Evolutionary conservation across 2,329 filamentous ascomycete species (phyloP), one percentile per base, ranked within the genome.

Genomic region (Didymella sp.): DNA sequence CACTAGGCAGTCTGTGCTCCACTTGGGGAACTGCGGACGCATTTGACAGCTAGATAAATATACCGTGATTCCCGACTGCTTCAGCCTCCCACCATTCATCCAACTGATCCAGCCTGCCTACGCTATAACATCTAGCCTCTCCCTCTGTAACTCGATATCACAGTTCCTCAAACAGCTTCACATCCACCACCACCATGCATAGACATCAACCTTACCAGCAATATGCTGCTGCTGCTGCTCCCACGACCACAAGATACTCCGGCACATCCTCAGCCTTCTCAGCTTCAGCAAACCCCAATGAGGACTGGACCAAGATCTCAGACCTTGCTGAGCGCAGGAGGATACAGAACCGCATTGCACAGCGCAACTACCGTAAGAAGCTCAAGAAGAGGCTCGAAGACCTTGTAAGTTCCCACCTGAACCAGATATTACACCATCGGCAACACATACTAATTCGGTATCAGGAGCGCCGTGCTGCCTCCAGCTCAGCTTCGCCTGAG

Each of bases 231-330:
- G 69, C 75, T 56, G 68, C 74, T 66, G 60, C 76, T 59, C 63
- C 74, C 74, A 71, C 74, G 69, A 68, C 77, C 61, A 72, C 78
- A 58, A 86, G 89, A 76, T 88, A 91, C 73, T 88, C 89, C 69
- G 89, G 88, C 75, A 96, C 91, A 60, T 96, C 92, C 81, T 96
- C 92, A 79, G 94, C 94, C 68, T 96, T 96, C 82, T 96, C 91
- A 79, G 90, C 89, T 70, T 96, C 92, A 63, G 94, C 93, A 69
- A 96, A 96, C 77, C 91, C 94, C 52, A 93, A 97, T 73, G 94
- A 98, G 80, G 94, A 98, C 81, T 98, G 94, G 94, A 97, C 94
- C 74, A 96, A 97, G 86, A 96, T 98, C 76, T 96, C 94, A 56
- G 94, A 98, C 78, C 88, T 98, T 58, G 94, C 93, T 48, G 94